Base-by-base conservation (phyloP, 2,329 filamentous ascomycete species). In the Aureobasidium vineae region DNA sequence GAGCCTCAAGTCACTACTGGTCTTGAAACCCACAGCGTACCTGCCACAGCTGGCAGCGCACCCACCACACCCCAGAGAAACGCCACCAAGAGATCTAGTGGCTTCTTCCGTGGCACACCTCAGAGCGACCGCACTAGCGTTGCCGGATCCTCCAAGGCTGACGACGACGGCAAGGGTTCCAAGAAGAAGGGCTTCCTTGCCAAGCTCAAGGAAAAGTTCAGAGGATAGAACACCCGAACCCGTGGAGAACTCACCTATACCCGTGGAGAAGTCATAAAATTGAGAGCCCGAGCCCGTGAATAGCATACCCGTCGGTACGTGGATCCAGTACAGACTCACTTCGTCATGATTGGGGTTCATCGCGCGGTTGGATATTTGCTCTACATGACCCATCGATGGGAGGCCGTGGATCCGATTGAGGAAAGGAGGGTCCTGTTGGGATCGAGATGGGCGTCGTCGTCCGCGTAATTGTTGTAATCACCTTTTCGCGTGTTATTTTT, bases 131-230 rank as follows among this genome's bases (percentile, higher is more conserved):
- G 67, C 36, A 66, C 49, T 28, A 66, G 73, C 72, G 66, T 72
- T 63, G 68, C 70, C 71, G 56, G 71, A 74, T 67, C 67, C 56
- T 65, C 63, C 33, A 64, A 68, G 21, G 66, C 63, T n/a, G 43
- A 47, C 40, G 61, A 53, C 33, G 70, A 71, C 23, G 70, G 71
- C 68, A 79, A 80, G 77, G 41, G 41, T n/a, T 80, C 80, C 73
- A 81, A 80, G 76, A 77, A 80, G 72, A 77, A 77, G 57, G 78
- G 77, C 64, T 76, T 82, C 72, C 82, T 82, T 68, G 78, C 78
- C 70, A 80, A 78, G 75, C 69, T 83, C 68, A 82, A 82, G 78
- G 80, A 81, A 66, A 81, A 81, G 77, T 73, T 83, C 68, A 73
- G 72, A 69, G 69, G 72, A 53, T 73, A 69, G 66, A 63, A 21